These are phyloP conservation scores for Haemoproteus tartakovskyi DNA, from an alignment of 169 alveolate species.

Conservation along the genomic window DNA sequence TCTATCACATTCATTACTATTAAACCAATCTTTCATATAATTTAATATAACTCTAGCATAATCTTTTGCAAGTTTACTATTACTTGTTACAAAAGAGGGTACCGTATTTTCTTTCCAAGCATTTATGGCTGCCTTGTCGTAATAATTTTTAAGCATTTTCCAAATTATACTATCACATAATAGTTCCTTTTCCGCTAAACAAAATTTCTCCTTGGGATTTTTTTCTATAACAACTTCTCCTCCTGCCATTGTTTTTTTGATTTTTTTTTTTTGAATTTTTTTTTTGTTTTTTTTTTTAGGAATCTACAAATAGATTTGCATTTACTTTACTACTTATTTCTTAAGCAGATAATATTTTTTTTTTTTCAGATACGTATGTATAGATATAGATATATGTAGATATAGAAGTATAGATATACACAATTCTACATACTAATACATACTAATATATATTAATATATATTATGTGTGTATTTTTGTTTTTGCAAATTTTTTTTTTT, in stretches of 20 bases:
- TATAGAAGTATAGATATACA: too few relatives aligned
- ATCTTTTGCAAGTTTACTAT: constrained; percentile 78
- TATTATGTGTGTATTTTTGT: too few relatives aligned
- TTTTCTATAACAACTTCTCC: constrained; percentile 82
- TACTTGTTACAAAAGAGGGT: constrained; percentile 83
- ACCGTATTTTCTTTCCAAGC: constrained; percentile 83
- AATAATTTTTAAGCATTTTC: constrained; percentile 78
- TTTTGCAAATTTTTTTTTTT: too few relatives aligned
- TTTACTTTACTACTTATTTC: too few relatives aligned
- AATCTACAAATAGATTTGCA: too few relatives aligned
- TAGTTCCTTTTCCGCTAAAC: constrained; percentile 71
- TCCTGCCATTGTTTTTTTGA: constrained; percentile 64
- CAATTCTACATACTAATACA: too few relatives aligned
- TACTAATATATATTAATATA: too few relatives aligned
- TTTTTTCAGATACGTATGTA: too few relatives aligned
- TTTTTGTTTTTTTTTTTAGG: too few relatives aligned
- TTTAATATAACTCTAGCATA: constrained; percentile 80
- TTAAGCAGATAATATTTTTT: too few relatives aligned
- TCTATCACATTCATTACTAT: constrained; percentile 59
- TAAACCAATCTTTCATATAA: constrained; percentile 77
- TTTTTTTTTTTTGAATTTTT: too few relatives aligned
- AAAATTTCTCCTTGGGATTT: constrained; percentile 74
- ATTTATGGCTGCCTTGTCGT: constrained; percentile 76
- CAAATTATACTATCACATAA: constrained; percentile 80
- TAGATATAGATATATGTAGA: too few relatives aligned